Base-by-base conservation (phyloP, 805 yeast species). In the Saturnispora hagleri region DNA sequence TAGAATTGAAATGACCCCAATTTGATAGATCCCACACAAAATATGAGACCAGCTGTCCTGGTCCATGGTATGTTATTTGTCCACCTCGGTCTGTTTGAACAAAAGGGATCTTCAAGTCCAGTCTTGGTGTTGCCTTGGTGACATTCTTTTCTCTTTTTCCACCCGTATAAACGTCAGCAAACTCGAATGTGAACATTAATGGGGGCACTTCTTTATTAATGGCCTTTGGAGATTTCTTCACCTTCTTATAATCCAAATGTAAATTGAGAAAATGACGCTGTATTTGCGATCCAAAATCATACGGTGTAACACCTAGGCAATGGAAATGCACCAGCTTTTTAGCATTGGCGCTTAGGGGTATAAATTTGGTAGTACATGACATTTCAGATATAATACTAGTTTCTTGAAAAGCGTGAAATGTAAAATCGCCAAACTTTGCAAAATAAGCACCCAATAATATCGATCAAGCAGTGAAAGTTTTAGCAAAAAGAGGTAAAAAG, bases 31-130 rank as follows among this genome's bases (percentile, higher is more conserved):
- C 90, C 31, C 86, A 50, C 1, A 93, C 75, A 10, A 93, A 82
- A 62, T 91, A 93, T 5, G 88, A 80, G 2, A 90, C 96, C 38
- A 89, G 63, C 67, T 93, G 99, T 0, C 99, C 99, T 1, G 93
- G 86, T 0, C 98, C 98, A 69, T 93, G 99, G 73, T 87, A 93
- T 0, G 99, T 93, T 1, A 93, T 80, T 64, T 93, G 95, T 0
- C 99, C 99, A 15, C 99, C 99, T 55, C 99, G 73, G 50, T 81
- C 81, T 0, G 93, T 77, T 60, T 87, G 91, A n/a, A 82, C 76
- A 61, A 80, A 86, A 31, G 74, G 73, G 15, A 89, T 84, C n/a
- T 47, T 42, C 9, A 36, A 15, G 13, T 42, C 28, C 9, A 51
- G 53, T 2, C 50, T 31, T 17, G 48, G 47, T 5, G 56, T 53